Base-by-base conservation (phyloP, 345 rosid species). In the Clausena lansium region DNA sequence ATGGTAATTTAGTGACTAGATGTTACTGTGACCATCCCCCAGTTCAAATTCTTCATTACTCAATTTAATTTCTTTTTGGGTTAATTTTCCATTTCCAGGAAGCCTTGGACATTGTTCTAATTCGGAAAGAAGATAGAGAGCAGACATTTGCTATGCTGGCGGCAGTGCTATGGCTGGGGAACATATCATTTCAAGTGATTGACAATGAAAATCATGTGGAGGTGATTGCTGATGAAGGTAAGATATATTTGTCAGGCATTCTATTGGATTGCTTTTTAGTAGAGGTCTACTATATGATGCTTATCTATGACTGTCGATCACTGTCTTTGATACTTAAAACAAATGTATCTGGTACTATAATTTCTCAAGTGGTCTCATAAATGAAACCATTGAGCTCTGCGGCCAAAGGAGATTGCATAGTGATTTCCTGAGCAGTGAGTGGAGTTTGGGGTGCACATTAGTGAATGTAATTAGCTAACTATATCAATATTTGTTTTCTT, bases 111-210 rank as follows among this genome's bases (percentile, higher is more conserved):
- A 83, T 84, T 71, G 86, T 94, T 83, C 91, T 86, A 67, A 92
- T 94, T 81, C 65, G 82, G 67, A 89, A 87, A 84, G 91, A 90
- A 69, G 93, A 90, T 79, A 97, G 92, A 83, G 98, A 92, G 76
- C 87, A 86, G 67, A 84, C 80, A 58, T 96, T 94, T 88, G 79
- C 91, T 70, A 82, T 92, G 88, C 94, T 96, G 84, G 97, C 97
- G n/a, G 93, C 91, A 7, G 89, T 96, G 41, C 81, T 96, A 62
- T 94, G 98, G 98, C 81, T 96, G 33, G 99, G 99, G 76, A 96
- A 96, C 80, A 84, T 94, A 79, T 87, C 91, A 45, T 96, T 96
- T 78, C 85, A 85, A 84, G 91, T 87, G 76, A 87, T 84, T 75
- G 91, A 89, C 88, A 83, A 81, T 27, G 98, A 92, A 84, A 93